Base-by-base conservation (phyloP, 768 basidiomycete species). In the Termitomyces sp. region DNA sequence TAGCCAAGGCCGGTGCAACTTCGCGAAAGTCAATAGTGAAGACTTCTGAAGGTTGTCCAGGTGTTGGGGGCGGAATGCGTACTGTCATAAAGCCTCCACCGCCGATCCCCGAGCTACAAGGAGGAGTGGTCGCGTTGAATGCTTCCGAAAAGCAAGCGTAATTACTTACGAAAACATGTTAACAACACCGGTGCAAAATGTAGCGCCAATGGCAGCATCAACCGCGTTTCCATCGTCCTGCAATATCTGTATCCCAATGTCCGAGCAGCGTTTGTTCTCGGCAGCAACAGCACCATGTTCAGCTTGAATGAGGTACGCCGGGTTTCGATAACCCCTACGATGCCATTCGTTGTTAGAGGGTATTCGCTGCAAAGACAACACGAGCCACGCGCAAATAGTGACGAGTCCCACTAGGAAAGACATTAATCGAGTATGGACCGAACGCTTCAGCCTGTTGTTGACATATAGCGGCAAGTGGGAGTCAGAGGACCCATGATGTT, bases 201-300 rank as follows among this genome's bases (percentile, higher is more conserved):
- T 84, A 0, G 90, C 81, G 22, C 86, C 83, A 54, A 98, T 85
- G 0, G 86, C 89, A 0, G 96, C 88, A 63, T 98, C 96, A 16
- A 96, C 84, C 0, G 95, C 95, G 65, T 91, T 95, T 18, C 96
- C 96, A 27, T 94, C 95, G 8, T 84, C 82, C 73, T 85, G 86
- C 57, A 96, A 65, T 9, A 87, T 76, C 5, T 84, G 74, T 1
- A 97, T 84, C 3, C 95, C 96, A 48, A 97, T 86, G 43, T 89
- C 73, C 9, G 93, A 95, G 71, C 96, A 98, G 20, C 85, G 74
- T 62, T 82, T 79, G 71, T 95, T 93, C 75, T 98, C 95, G 27
- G 88, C 81, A 5, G 96, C 93, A 18, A 98, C 95, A 0, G 94
- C 96, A 5, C 91, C 96, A 61, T 88, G 74, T 33, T 79, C 75